Evolutionary conservation across 306 rosid species (phyloP).

Genomic region (Medicago truncatula): DNA sequence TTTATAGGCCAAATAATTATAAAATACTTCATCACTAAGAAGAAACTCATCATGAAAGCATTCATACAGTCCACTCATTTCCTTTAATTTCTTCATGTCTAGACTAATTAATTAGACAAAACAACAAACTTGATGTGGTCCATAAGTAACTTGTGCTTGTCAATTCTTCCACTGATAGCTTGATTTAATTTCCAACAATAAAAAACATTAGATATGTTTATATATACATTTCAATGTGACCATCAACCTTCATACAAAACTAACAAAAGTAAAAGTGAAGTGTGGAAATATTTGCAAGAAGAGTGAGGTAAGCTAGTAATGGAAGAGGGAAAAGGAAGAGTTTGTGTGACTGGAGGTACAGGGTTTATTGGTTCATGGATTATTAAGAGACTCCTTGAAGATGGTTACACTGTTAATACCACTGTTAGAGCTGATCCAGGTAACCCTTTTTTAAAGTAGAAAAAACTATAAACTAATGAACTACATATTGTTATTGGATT

Average conservation of each 20-base stretch:
- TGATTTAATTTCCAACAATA: too few species aligned
- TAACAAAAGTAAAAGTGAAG: neutral
- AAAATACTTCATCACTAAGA: too few species aligned
- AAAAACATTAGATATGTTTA: neutral
- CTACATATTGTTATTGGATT: too few species aligned
- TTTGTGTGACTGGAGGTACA: constrained; percentile 62
- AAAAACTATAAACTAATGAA: too few species aligned
- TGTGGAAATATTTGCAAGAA: neutral
- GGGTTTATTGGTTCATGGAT: constrained; percentile 62
- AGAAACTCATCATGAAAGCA: too few species aligned
- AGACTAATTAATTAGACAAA: too few species aligned
- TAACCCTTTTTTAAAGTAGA: neutral
- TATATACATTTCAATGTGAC: constrained; percentile 1
- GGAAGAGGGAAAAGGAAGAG: constrained; percentile 37
- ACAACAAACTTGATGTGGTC: too few species aligned
- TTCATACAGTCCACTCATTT: too few species aligned
- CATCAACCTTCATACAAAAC: neutral
- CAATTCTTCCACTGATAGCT: too few species aligned
- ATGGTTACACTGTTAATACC: constrained; percentile 54
- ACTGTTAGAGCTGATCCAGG: constrained; percentile 54
- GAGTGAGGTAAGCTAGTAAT: neutral
- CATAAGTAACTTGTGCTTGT: too few species aligned
- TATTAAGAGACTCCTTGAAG: constrained; percentile 51
- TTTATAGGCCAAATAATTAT: too few species aligned
- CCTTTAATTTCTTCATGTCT: too few species aligned